Evolutionary conservation across 108 stramenopile genomes (phyloP).

Genomic region (Skeletonema potamos): DNA sequence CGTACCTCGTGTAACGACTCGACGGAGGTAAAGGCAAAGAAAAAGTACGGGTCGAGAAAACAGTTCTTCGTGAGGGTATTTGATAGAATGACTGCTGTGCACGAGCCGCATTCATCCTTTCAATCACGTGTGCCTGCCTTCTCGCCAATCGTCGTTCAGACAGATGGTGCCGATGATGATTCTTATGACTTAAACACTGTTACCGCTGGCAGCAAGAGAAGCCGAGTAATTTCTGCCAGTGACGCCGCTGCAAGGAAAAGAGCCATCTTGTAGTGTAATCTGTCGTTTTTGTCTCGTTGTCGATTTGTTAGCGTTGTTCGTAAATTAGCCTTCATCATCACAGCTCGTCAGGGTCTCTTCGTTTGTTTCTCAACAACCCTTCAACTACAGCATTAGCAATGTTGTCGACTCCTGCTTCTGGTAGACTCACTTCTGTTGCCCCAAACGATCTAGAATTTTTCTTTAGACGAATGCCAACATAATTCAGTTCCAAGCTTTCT

Average conservation of each 20-base stretch:
- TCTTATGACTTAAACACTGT: not conserved
- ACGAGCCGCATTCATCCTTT: not conserved
- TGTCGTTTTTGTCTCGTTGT: not conserved
- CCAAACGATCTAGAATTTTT: constrained; percentile 23
- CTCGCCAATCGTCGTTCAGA: not conserved
- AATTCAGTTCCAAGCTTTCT: constrained; percentile 9
- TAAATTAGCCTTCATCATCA: not conserved
- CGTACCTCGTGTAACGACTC: not conserved
- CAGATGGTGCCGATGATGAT: not conserved
- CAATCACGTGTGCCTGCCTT: not conserved
- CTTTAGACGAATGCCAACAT: constrained; percentile 9
- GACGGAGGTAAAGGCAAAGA: not conserved
- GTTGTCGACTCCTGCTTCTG: constrained; percentile 6
- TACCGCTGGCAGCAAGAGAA: not conserved
- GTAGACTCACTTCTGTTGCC: constrained; percentile 18
- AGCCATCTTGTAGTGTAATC: not conserved
- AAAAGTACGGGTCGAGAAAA: not conserved
- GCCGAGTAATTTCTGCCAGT: not conserved
- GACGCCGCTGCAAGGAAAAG: not conserved
- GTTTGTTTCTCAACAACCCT: not conserved
- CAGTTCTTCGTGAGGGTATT: not conserved
- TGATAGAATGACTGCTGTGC: not conserved
- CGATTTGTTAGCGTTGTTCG: not conserved
- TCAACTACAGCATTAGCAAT: constrained; percentile 9
- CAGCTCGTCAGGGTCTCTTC: not conserved